These are phyloP conservation scores for Daedaleopsis nitida DNA, from an alignment of 768 basidiomycete species.

Conservation along the genomic window DNA sequence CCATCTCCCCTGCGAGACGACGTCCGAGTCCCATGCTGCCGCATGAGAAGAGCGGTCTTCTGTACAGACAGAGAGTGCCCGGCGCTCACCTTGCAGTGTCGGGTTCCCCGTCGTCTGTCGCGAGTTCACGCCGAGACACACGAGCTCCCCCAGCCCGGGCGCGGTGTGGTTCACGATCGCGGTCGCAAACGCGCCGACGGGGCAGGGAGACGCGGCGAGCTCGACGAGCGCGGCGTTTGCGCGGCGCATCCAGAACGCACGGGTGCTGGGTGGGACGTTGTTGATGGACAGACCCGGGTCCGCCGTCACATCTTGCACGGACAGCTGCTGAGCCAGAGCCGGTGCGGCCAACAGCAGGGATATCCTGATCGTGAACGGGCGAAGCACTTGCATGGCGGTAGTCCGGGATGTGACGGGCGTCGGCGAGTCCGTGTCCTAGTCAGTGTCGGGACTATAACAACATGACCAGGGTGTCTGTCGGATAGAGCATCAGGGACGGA, in stretches of 20 bases:
- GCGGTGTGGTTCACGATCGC: slow-evolving; percentile 19
- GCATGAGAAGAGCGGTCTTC: no score
- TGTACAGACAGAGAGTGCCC: neutral
- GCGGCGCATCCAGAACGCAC: slow-evolving; percentile 11
- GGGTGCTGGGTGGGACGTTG: slow-evolving; percentile 9
- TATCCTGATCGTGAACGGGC: neutral
- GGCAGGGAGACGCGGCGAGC: slow-evolving; percentile 2
- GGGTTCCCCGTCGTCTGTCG: slow-evolving; percentile 7
- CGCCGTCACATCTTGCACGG: slow-evolving; percentile 1
- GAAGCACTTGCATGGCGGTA: neutral
- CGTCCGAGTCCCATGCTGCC: neutral
- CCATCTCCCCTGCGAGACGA: slow-evolving; percentile 10
- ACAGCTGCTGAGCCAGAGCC: neutral
- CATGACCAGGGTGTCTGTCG: no score
- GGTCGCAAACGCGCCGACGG: slow-evolving; percentile 12
- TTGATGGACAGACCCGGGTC: slow-evolving; percentile 8
- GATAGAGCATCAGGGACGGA: no score
- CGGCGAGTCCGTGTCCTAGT: no score
- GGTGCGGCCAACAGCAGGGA: neutral
- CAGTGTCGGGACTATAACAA: no score
- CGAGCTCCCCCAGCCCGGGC: slow-evolving; percentile 7
- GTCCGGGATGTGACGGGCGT: neutral
- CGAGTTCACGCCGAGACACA: slow-evolving; percentile 16
- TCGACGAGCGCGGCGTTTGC: slow-evolving; percentile 10
- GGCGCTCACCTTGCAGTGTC: slow-evolving; percentile 7